phyloP scores from a whole-genome alignment of 2,329 filamentous ascomycete species.

The Aspergillus sp. region DNA sequence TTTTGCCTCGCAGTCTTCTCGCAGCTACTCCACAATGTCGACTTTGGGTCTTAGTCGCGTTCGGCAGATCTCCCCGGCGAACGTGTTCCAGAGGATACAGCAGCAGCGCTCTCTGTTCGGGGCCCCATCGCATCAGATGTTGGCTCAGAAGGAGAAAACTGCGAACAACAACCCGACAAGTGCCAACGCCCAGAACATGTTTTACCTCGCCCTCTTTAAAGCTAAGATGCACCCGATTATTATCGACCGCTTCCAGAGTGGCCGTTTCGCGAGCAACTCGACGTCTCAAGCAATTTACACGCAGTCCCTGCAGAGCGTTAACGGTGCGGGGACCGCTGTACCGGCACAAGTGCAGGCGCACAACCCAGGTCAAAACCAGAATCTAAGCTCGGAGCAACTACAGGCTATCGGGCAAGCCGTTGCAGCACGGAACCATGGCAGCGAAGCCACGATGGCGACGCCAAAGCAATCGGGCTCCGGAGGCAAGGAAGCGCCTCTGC shows the following conservation, averaged over 20 bases:
- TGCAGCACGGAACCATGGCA: slow-evolving; percentile 60
- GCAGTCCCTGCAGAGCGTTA: slow-evolving; percentile 59
- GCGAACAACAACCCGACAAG: slow-evolving; percentile 89
- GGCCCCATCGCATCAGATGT: slow-evolving; percentile 44
- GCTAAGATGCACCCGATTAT: slow-evolving; percentile 92
- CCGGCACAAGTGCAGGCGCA: slow-evolving; percentile 12
- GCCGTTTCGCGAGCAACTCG: slow-evolving; percentile 71
- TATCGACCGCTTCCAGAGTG: slow-evolving; percentile 79
- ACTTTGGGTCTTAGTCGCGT: slow-evolving; percentile 17
- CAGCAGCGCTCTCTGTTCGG: slow-evolving; percentile 33
- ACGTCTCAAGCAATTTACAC: slow-evolving; percentile 70
- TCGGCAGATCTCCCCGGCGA: slow-evolving; percentile 12
- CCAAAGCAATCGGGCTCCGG: slow-evolving; percentile 49
- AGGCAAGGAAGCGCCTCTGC: slow-evolving; percentile 73
- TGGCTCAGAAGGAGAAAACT: slow-evolving; percentile 79
- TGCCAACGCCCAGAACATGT: slow-evolving; percentile 79
- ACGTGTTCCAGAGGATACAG: slow-evolving; percentile 20
- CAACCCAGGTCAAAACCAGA: slow-evolving; percentile 18
- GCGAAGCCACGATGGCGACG: slow-evolving; percentile 48
- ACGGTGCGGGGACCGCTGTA: slow-evolving; percentile 28
- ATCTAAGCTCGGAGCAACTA: slow-evolving; percentile 52
- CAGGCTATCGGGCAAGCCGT: slow-evolving; percentile 76
- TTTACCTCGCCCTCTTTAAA: slow-evolving; percentile 82
- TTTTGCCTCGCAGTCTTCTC: slow-evolving; percentile 11
- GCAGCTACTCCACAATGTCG: slow-evolving; percentile 27